Conservation (phyloP, 306 rosid genomes). For the Herpetospermum pedunculosum region DNA sequence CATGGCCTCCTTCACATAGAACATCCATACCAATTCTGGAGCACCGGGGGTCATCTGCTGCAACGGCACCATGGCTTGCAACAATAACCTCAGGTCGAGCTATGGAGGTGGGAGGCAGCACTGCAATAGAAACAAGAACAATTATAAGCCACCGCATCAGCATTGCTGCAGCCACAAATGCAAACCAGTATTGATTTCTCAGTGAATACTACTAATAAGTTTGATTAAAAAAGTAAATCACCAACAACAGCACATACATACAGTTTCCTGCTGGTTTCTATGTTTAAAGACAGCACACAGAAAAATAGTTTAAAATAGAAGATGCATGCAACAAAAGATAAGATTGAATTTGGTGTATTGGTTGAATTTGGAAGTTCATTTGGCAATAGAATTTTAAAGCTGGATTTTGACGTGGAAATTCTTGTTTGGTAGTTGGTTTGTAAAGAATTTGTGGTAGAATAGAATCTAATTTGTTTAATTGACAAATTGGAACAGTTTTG, state of each 20-base stretch:
- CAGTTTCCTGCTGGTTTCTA: neutral
- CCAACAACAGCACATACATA: neutral
- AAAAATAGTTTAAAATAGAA: neutral
- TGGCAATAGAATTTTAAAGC: neutral
- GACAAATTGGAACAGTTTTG: too few species aligned
- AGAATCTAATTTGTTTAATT: too few species aligned
- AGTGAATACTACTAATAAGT: neutral
- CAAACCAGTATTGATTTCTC: neutral
- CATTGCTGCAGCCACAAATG: constrained; percentile 19
- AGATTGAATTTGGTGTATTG: neutral
- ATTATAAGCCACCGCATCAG: constrained; percentile 19
- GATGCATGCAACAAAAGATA: neutral
- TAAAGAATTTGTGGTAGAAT: too few species aligned
- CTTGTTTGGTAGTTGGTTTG: neutral
- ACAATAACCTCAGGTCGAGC: constrained; percentile 29
- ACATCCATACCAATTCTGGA: constrained; percentile 47
- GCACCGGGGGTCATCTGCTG: constrained; percentile 59
- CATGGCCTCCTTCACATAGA: constrained; percentile 58
- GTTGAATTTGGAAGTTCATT: neutral
- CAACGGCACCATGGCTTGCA: constrained; percentile 55
- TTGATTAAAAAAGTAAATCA: neutral
- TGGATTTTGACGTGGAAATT: neutral
- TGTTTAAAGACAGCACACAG: neutral
- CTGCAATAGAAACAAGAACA: constrained; percentile 17
- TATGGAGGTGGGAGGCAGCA: constrained; percentile 16